Base-by-base conservation (phyloP, 2,329 filamentous ascomycete species). In the Pyrenochaeta sp. region DNA sequence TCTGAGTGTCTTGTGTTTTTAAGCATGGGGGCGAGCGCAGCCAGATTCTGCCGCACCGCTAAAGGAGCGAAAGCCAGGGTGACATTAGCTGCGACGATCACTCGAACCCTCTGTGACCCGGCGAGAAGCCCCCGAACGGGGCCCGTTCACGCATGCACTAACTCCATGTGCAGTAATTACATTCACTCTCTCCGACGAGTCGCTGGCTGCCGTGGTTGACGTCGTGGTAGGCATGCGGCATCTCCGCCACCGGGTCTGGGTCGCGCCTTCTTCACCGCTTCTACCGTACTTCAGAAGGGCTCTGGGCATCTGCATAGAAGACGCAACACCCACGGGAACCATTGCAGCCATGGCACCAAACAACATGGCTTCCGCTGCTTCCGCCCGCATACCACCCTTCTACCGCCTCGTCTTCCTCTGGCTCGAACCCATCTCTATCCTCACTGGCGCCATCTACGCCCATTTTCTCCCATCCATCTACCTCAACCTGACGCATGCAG, bases 401-500 rank as follows among this genome's bases (percentile, higher is more conserved):
- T 93, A 93, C 80, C 84, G 85, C 56, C 67, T 89, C 72, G 92
- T 93, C 81, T 93, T 93, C 80, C 86, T 93, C 61, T 83, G 88
- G 72, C 80, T 93, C 69, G 91, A 94, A 77, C 86, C 86, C 22
- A 54, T 85, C 57, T 82, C 82, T 51, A 83, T 85, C 46, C 71
- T 86, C 7, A 71, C 80, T 2, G 85, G 86, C 28, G 84, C 85
- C 58, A 81, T 83, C 71, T 83, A 80, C 69, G 84, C 85, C 50
- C 78, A 81, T 67, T 82, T 82, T 69, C 73, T 77, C 52, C 85
- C 84, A 52, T 62, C 74, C 25, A 77, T 75, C 24, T 93, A 93
- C 77, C 85, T 93, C 32, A 60, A 78, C 5, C 80, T 92, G 50
- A 91, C 90, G 2, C 80, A 90, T 71, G 79, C 84, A 28, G 67